These are phyloP conservation scores for Botrytis galanthina DNA, from an alignment of 2,329 filamentous ascomycete genomes.

Conservation along the genomic window DNA sequence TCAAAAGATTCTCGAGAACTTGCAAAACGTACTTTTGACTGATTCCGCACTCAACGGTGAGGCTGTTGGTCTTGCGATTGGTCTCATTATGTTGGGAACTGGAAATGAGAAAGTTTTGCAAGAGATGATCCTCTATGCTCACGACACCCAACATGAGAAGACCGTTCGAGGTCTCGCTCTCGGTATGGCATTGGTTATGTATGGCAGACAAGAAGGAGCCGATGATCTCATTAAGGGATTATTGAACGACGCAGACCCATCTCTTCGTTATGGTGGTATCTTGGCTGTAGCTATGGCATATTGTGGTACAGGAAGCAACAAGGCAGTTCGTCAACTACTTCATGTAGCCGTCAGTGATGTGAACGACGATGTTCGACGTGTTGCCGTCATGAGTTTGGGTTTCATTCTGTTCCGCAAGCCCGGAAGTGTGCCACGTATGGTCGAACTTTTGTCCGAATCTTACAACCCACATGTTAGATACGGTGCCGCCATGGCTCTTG, in stretches of 20 bases:
- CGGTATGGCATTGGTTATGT: conserved; percentile 99
- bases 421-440: conserved; percentile 95
- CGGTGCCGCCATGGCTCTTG: conserved; percentile 95
- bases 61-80: conserved; percentile 93
- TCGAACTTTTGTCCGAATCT: conserved; percentile 94
- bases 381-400: conserved; percentile 95
- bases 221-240: conserved; percentile 93
- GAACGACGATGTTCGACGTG: conserved; percentile 92
- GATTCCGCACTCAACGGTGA: conserved; percentile 97
- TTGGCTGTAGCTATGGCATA: conserved; percentile 98
- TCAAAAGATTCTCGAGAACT: conserved; percentile 84
- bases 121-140: conserved; percentile 96
- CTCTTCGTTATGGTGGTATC: conserved; percentile 92
- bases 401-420: conserved; percentile 99
- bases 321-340: conserved; percentile 91
- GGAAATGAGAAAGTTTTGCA: conserved; percentile 90
- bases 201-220: conserved; percentile 87
- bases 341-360: conserved; percentile 98
- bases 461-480: conserved; percentile 99
- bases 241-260: conserved; percentile 89
- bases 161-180: conserved; percentile 93
- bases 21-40: conserved; percentile 83
- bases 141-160: conserved; percentile 98
- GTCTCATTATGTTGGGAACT: conserved; percentile 97
- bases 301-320: conserved; percentile 96